These are phyloP conservation scores for Kodamaea sagamina DNA, from an alignment of 805 yeast species.

Conservation along the genomic window DNA sequence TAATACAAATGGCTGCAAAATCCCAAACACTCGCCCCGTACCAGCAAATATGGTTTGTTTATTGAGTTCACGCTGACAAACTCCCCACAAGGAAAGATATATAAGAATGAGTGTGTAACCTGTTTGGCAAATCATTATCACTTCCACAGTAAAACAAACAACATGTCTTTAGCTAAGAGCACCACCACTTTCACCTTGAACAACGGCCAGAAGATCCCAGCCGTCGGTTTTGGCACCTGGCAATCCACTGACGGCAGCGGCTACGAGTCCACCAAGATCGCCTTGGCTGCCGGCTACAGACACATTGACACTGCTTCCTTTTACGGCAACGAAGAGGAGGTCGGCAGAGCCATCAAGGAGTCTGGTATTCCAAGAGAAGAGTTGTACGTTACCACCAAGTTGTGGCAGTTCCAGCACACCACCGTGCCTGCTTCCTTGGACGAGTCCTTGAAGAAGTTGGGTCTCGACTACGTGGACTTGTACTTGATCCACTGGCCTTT, in stretches of 20 bases:
- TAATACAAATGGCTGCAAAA: too few species aligned
- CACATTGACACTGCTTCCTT: conserved; percentile 77
- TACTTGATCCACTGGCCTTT: conserved; percentile 74
- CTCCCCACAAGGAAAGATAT: too few species aligned
- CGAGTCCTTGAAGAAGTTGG: conserved; percentile 59
- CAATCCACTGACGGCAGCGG: conserved; percentile 16
- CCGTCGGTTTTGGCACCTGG: conserved; percentile 24
- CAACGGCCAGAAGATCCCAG: conserved; percentile 15
- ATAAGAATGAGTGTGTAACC: too few species aligned
- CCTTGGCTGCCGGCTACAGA: conserved; percentile 65
- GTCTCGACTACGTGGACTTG: conserved; percentile 74
- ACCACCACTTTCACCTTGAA: background rate
- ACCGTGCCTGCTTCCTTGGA: conserved; percentile 55
- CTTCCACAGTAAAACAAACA: too few species aligned
- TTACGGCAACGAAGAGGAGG: conserved; percentile 64
- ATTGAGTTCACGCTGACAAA: too few species aligned
- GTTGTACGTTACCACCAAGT: conserved; percentile 68
- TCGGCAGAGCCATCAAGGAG: conserved; percentile 55
- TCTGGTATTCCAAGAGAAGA: conserved; percentile 65
- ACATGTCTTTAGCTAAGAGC: background rate
- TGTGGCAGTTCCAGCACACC: conserved; percentile 54
- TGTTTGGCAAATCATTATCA: too few species aligned
- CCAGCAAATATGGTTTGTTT: too few species aligned
- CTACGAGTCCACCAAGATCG: conserved; percentile 32
- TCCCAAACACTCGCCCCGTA: too few species aligned